Evolutionary conservation across 225 moss, liverwort and hornwort species (phyloP), one percentile per base, ranked within the genome.

Genomic region (Neckera pumila): DNA sequence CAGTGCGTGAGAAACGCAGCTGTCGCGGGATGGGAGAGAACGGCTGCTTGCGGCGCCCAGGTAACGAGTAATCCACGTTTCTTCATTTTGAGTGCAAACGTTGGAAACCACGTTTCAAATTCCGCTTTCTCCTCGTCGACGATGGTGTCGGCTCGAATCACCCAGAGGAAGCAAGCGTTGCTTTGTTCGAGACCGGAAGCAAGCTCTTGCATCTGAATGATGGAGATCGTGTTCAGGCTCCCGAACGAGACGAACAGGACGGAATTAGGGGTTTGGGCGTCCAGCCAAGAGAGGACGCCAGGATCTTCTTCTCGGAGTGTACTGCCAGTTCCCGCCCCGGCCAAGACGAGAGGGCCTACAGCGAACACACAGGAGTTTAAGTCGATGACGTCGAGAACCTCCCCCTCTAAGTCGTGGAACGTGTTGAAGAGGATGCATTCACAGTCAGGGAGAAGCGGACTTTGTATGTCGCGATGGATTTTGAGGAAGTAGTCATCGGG

Each of bases 1-100:
- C 90, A 93, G 70, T 90, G 93, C 9, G 91, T 86, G 51, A 91
- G 88, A 45, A 93, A 91, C 40, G 85, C 88, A 5, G 71, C 90
- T 49, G 80, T 90, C 33, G 91, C 72, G 36, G 89, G 93, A n/a
- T 89, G 93, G 58, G 83, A 60, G 60, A 92, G 89, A 18, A 93
- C 87, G 9, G 67, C 78, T 15, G 62, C 16, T 74, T 93, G 90
- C 30, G 87, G 78, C 13, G 58, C 93, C 89, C 91, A 92, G 1
- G 87, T 62, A 4, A 89, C 83, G 7, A 93, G 14, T 43, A 91
- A 72, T 33, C 85, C 85, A 10, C 76, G 90, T 17, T 79, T 85
- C 53, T 54, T 49, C 1, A 89, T 87, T 10, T 87, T 74, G 34
- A 82, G 40, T 16, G 64, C 79, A 27, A 92, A 92, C 40, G 69